phyloP scores from a whole-genome alignment of 331 rosid species.

The Malus hybrid region DNA sequence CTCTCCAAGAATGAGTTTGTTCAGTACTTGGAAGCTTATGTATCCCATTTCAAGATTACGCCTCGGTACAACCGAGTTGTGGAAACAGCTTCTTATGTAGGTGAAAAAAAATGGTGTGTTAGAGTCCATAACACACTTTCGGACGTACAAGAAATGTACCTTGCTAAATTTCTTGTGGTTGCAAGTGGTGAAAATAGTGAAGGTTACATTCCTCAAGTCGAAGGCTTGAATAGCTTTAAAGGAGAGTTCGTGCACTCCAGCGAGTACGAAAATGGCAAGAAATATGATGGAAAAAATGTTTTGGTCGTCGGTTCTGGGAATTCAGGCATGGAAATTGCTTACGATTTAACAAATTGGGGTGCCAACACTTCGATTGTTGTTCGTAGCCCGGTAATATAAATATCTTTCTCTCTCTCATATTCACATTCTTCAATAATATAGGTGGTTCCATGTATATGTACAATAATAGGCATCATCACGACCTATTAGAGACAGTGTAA shows the following conservation, averaged over 20 bases:
- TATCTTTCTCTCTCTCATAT: neutral
- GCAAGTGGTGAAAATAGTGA: conserved; percentile 53
- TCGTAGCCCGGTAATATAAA: conserved; percentile 31
- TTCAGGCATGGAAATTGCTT: conserved; percentile 58
- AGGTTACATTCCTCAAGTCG: conserved; percentile 25
- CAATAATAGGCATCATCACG: no score
- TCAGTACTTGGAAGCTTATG: conserved; percentile 34
- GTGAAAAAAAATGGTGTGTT: conserved; percentile 17
- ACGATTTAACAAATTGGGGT: conserved; percentile 45
- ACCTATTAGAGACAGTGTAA: no score
- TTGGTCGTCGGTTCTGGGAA: conserved; percentile 18
- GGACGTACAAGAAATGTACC: conserved; percentile 16
- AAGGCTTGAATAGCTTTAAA: conserved; percentile 31
- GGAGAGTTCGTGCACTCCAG: conserved; percentile 44
- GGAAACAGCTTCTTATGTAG: conserved; percentile 6
- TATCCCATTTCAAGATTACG: conserved; percentile 10
- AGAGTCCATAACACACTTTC: neutral
- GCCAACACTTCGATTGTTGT: conserved; percentile 46
- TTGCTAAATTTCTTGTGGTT: conserved; percentile 31
- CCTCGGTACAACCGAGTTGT: conserved; percentile 23
- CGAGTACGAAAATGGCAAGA: conserved; percentile 33
- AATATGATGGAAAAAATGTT: conserved; percentile 27
- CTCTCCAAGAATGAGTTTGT: conserved; percentile 29
- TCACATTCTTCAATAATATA: no score
- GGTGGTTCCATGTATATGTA: no score